Percentiles rank a stretch among this genome's conserved stretches.
These are phyloP conservation scores for Eimeria necatrix DNA, from an alignment of 169 alveolate genomes.

Conservation along the genomic window DNA sequence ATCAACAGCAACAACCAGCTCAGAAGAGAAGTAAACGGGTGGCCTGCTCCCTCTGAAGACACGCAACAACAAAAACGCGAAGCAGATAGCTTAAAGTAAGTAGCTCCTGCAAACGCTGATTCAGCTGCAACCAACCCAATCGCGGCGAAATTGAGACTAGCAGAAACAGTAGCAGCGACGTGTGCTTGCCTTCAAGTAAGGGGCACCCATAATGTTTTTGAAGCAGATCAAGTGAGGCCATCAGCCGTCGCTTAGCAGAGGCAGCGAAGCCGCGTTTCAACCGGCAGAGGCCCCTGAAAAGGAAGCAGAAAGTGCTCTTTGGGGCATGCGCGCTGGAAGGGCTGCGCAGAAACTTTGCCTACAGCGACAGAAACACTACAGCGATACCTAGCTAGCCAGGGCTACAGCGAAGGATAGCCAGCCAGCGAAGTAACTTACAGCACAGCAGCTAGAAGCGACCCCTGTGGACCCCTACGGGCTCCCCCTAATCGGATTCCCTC, in stretches of 20 bases:
- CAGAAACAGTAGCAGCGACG: slow-evolving; percentile 14
- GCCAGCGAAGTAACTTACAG: slow-evolving; percentile 25
- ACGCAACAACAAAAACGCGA: slow-evolving; percentile 9
- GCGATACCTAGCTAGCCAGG: not conserved
- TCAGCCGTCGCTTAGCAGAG: slow-evolving; percentile 69
- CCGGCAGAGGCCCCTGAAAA: slow-evolving; percentile 64
- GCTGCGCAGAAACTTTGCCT: not conserved
- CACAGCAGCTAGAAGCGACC: slow-evolving; percentile 47
- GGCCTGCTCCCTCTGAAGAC: slow-evolving; percentile 60
- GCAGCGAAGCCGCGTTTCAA: slow-evolving; percentile 74
- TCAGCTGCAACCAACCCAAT: not conserved
- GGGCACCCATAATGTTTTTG: slow-evolving; percentile 65
- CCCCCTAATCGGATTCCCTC: slow-evolving; percentile 55
- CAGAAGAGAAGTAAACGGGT: slow-evolving; percentile 36
- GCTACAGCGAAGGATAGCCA: not conserved
- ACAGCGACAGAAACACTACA: not conserved
- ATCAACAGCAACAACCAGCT: slow-evolving; percentile 76
- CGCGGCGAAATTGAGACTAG: not conserved
- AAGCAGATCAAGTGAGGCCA: slow-evolving; percentile 72
- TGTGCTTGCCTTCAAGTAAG: slow-evolving; percentile 41
- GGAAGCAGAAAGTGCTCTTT: not conserved
- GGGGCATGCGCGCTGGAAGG: too few relatives aligned
- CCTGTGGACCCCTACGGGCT: slow-evolving; percentile 35
- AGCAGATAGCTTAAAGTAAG: not conserved
- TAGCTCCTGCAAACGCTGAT: not conserved